Percentiles rank a stretch among this genome's conserved stretches.
phyloP scores from a whole-genome alignment of 805 yeast species.

The Ogataea haglerorum region DNA sequence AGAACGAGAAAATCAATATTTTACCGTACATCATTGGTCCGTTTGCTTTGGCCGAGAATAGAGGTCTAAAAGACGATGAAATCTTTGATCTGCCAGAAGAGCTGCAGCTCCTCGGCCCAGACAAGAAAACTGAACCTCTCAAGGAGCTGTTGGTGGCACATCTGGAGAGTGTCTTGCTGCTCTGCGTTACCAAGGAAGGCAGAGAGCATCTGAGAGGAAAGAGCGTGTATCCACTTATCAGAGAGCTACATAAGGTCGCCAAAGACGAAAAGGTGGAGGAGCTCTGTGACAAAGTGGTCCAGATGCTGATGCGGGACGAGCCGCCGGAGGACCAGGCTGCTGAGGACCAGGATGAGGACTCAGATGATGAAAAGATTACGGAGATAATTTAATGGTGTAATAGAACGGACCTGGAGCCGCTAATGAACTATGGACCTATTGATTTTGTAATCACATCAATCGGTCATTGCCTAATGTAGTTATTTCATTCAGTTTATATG shows the following conservation, averaged over 20 bases:
- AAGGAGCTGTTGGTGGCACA: conserved; percentile 63
- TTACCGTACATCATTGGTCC: conserved; percentile 82
- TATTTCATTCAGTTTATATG: conserved; percentile 3
- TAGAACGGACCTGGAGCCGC: no score
- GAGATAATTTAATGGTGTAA: conserved; percentile 42
- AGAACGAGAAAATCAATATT: conserved; percentile 62
- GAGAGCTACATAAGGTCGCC: conserved; percentile 74
- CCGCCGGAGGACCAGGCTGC: conserved; percentile 43
- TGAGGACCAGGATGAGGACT: conserved; percentile 46
- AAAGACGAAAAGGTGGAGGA: conserved; percentile 48
- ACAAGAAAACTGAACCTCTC: conserved; percentile 73
- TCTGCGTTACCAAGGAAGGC: conserved; percentile 70
- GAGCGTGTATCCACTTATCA: conserved; percentile 78
- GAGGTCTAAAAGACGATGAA: conserved; percentile 74
- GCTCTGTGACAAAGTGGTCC: conserved; percentile 79
- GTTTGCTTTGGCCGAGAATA: conserved; percentile 58
- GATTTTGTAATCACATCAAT: not conserved
- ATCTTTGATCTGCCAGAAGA: conserved; percentile 85
- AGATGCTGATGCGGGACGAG: conserved; percentile 91
- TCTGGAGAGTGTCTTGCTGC: conserved; percentile 72
- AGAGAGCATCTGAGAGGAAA: conserved; percentile 78
- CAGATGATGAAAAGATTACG: conserved; percentile 49
- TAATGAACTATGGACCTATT: no score
- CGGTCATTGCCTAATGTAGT: not conserved
- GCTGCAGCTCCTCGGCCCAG: conserved; percentile 72